Conservation (phyloP, 805 yeast species). For the Kodamaea nitidulidarum region DNA sequence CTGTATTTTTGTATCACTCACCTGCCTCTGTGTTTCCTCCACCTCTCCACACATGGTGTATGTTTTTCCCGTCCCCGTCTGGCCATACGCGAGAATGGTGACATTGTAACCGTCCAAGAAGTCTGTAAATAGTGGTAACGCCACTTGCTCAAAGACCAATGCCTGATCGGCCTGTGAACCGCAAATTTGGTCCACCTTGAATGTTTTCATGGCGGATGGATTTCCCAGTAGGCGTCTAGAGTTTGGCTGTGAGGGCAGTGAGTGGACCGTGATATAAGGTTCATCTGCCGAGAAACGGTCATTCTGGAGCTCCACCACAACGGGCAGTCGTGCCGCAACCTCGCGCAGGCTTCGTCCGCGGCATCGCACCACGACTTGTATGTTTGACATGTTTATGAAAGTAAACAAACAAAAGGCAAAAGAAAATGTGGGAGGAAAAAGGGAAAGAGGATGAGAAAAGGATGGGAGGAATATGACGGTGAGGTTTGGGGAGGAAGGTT, state of each 20-base stretch:
- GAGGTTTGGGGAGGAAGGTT: too few species aligned
- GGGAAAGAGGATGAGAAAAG: background rate
- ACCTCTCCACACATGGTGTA: conserved; percentile 61
- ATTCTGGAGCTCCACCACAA: conserved; percentile 45
- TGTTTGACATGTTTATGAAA: conserved; percentile 27
- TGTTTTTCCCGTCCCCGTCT: conserved; percentile 89
- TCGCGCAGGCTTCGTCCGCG: conserved; percentile 48
- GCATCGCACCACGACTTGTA: conserved; percentile 54
- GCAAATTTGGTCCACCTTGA: conserved; percentile 73
- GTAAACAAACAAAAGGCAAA: background rate
- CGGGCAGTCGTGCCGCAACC: conserved; percentile 40
- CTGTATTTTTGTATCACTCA: too few species aligned
- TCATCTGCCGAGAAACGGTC: conserved; percentile 18
- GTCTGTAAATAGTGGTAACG: conserved; percentile 68
- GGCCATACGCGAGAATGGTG: conserved; percentile 74
- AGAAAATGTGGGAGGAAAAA: background rate
- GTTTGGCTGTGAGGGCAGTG: conserved; percentile 7
- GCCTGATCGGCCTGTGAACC: conserved; percentile 79
- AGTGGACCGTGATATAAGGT: conserved; percentile 18
- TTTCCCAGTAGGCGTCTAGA: conserved; percentile 10
- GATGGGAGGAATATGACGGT: background rate
- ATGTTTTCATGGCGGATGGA: conserved; percentile 42
- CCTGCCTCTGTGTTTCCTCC: conserved; percentile 11
- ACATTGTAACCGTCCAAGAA: conserved; percentile 60
- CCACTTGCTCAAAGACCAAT: conserved; percentile 61